These are phyloP conservation scores for Antitrichia curtipendula DNA, from an alignment of 225 moss, liverwort and hornwort species.

Conservation along the genomic window DNA sequence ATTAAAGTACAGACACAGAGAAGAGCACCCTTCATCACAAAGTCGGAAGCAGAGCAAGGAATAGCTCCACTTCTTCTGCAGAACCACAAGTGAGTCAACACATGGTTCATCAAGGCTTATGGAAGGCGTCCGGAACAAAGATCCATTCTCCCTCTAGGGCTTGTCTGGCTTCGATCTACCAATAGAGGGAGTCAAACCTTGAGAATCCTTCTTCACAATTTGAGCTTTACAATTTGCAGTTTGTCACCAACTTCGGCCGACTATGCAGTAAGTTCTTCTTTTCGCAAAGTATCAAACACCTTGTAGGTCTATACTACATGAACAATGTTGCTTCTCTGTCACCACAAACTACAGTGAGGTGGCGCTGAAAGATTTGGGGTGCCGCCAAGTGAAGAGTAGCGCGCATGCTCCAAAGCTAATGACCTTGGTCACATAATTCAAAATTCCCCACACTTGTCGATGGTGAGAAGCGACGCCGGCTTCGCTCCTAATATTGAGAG, in stretches of 20 bases:
- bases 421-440: not conserved
- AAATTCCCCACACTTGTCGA: not conserved
- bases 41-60: not conserved
- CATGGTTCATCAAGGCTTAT: not conserved
- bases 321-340: not conserved
- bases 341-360: not conserved
- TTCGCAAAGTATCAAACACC: not conserved
- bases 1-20: not conserved
- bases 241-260: not conserved
- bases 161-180: not conserved
- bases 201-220: not conserved
- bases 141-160: not conserved
- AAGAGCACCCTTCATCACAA: not conserved
- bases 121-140: not conserved
- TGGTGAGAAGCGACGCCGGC: not conserved
- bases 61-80: not conserved
- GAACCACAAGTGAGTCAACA: not conserved
- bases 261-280: not conserved
- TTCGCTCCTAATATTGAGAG: not conserved
- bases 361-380: not conserved
- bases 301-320: not conserved
- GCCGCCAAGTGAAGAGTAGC: not conserved
- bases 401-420: not conserved
- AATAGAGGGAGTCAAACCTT: not conserved
- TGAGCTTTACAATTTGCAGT: not conserved